phyloP scores from a whole-genome alignment of 2,329 filamentous ascomycete species.

The Xylaria sp. region DNA sequence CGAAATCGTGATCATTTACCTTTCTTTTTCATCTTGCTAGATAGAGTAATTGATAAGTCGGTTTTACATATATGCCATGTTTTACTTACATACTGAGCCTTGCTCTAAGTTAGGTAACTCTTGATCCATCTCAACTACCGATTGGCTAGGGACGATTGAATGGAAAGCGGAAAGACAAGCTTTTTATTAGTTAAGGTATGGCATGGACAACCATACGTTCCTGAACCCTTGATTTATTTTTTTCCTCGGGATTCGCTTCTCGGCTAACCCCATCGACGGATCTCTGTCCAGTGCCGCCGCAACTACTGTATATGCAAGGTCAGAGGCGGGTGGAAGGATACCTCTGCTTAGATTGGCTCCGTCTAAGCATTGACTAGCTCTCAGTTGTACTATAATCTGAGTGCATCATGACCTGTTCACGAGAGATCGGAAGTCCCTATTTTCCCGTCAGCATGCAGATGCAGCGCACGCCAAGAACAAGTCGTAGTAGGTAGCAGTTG shows the following conservation, averaged over 20 bases:
- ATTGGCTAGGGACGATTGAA: background rate
- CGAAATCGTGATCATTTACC: background rate
- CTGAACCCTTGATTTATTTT: background rate
- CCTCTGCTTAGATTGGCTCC: background rate
- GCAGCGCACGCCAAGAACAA: conserved; percentile 5
- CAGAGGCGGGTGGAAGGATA: conserved; percentile 12
- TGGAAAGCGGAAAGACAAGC: background rate
- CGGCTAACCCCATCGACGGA: background rate
- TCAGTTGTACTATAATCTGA: conserved; percentile 25
- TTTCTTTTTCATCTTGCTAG: background rate
- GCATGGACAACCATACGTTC: background rate
- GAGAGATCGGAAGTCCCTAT: conserved; percentile 6
- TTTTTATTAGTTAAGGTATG: background rate
- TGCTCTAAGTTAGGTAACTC: no score
- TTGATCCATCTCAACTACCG: background rate
- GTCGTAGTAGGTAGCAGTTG: conserved; percentile 1
- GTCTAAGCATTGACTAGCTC: background rate
- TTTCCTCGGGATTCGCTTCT: background rate
- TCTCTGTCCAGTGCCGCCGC: background rate
- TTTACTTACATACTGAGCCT: background rate
- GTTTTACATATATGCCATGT: background rate
- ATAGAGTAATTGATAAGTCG: background rate
- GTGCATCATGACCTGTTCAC: conserved; percentile 16
- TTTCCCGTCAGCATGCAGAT: conserved; percentile 31
- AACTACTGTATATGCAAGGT: background rate